Conservation (phyloP, 345 rosid species). For the Gossypium sturtianum region DNA sequence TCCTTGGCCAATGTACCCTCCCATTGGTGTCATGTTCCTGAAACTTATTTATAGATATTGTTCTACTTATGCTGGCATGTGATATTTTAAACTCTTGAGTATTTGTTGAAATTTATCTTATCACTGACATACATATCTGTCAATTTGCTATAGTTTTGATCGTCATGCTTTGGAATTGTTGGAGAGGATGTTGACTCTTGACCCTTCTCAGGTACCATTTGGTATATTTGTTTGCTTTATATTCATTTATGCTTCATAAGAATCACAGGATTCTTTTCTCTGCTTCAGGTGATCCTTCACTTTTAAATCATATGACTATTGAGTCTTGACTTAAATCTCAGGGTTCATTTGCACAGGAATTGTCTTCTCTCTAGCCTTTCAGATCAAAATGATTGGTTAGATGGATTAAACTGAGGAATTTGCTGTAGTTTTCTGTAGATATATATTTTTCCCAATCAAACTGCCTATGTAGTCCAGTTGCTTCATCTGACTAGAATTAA, state of each 20-base stretch:
- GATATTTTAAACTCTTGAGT: background rate
- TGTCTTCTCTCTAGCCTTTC: background rate
- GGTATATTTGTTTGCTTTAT: background rate
- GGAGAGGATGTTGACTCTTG: slow-evolving; percentile 85
- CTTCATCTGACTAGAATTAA: background rate
- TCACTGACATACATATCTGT: slow-evolving; percentile 3
- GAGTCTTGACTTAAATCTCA: background rate
- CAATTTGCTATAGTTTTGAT: slow-evolving; percentile 45
- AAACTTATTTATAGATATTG: background rate
- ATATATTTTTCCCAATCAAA: background rate
- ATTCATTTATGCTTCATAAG: background rate
- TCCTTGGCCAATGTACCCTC: background rate
- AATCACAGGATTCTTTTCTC: background rate
- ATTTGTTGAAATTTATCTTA: background rate
- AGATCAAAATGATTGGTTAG: background rate
- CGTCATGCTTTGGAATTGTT: slow-evolving; percentile 89
- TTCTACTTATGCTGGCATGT: background rate
- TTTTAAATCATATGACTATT: background rate
- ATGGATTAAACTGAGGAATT: background rate
- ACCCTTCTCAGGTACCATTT: slow-evolving; percentile 71
- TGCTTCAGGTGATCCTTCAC: background rate
- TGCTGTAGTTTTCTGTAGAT: background rate
- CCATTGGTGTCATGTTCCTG: background rate
- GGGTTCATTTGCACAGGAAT: background rate
- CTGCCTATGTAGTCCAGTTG: background rate